phyloP scores from a whole-genome alignment of 78 protist species.

The Dictyostelium brefeldianum region DNA sequence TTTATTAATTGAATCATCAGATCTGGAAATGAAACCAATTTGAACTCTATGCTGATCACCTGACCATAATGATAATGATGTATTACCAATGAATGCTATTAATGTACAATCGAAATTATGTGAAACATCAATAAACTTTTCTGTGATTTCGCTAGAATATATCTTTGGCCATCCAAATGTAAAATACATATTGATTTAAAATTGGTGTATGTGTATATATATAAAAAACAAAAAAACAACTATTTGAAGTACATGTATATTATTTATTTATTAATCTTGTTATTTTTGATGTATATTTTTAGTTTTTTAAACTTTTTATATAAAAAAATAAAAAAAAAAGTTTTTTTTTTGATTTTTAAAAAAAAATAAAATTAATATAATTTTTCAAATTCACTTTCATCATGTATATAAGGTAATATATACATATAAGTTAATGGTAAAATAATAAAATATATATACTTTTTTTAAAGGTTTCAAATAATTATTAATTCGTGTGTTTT shows the following conservation, averaged over 20 bases:
- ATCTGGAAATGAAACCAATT: constrained; percentile 30
- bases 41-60: constrained; percentile 74
- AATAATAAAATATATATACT: no score
- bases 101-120: constrained; percentile 57
- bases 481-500: no score
- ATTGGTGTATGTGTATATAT: no score
- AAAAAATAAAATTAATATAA: not conserved
- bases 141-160: constrained; percentile 32
- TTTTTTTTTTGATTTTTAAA: not conserved
- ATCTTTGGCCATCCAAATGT: constrained; percentile 82
- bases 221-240: not conserved
- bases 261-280: no score
- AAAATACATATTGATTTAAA: constrained; percentile 41
- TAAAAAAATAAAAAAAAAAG: not conserved
- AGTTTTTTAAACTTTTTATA: not conserved
- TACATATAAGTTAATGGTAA: no score
- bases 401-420: no score
- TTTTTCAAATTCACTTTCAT: no score
- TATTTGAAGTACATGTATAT: not conserved
- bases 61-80: constrained; percentile 53
- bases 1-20: constrained; percentile 59
- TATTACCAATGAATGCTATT: constrained; percentile 20
- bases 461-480: no score
- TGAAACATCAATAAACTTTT: constrained; percentile 63
- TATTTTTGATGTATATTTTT: not conserved